These are phyloP conservation scores for Vinca minor DNA, from an alignment of 257 asterid genomes.

Conservation along the genomic window DNA sequence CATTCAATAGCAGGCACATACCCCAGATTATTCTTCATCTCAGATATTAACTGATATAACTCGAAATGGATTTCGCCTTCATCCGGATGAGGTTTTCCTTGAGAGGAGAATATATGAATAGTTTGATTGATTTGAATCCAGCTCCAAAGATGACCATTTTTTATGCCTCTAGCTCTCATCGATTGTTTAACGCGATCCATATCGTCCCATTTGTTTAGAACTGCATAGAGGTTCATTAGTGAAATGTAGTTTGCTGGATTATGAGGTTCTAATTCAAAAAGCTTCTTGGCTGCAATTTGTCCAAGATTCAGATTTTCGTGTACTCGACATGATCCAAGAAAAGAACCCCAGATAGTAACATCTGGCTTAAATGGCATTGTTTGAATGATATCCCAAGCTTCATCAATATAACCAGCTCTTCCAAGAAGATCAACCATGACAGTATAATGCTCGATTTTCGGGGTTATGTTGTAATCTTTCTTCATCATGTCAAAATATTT, in stretches of 20 bases:
- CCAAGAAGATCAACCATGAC: conserved; percentile 69
- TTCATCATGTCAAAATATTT: conserved; percentile 43
- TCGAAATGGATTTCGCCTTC: conserved; percentile 51
- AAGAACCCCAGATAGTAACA: conserved; percentile 51
- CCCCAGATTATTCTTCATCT: conserved; percentile 46
- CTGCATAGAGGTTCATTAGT: conserved; percentile 48
- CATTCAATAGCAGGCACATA: conserved; percentile 42
- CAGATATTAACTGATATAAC: conserved; percentile 39
- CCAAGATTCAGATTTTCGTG: conserved; percentile 39
- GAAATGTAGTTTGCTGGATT: conserved; percentile 48
- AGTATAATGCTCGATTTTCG: conserved; percentile 53
- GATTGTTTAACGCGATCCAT: conserved; percentile 30
- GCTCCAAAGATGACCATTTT: conserved; percentile 45
- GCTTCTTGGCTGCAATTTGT: conserved; percentile 44
- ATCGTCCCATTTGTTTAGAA: conserved; percentile 38
- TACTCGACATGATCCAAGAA: conserved; percentile 45
- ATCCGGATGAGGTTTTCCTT: conserved; percentile 43
- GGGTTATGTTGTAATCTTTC: conserved; percentile 31
- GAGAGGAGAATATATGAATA: conserved; percentile 36
- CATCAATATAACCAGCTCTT: conserved; percentile 52
- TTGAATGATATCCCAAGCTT: conserved; percentile 52
- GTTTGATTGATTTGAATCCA: conserved; percentile 38
- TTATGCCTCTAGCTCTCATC: conserved; percentile 34
- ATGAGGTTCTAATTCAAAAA: conserved; percentile 43
- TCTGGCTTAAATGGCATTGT: conserved; percentile 49